phyloP scores from a whole-genome alignment of 2,329 filamentous ascomycete genomes.

The Pseudogymnoascus sp. region DNA sequence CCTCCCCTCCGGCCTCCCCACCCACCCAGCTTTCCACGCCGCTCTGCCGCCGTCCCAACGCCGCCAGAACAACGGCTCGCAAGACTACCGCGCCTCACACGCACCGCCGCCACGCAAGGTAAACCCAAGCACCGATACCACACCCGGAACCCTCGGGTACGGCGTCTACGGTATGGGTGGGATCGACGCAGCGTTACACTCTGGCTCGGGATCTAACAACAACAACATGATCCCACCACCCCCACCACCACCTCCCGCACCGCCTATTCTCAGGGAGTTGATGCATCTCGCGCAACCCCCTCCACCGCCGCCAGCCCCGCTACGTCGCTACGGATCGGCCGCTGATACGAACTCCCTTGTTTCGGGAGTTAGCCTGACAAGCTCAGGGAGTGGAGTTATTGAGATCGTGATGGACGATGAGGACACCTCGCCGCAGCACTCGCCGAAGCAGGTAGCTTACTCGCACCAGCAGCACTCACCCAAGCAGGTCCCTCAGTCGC shows the following conservation, averaged over 20 bases:
- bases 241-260: slow-evolving; percentile 42
- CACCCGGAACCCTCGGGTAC: slow-evolving; percentile 26
- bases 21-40: slow-evolving; percentile 37
- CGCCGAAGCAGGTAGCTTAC: neutral
- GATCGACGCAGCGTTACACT: slow-evolving; percentile 39
- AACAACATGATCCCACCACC: slow-evolving; percentile 43
- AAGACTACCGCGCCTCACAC: slow-evolving; percentile 19
- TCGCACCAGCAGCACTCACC: slow-evolving; percentile 10
- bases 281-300: slow-evolving; percentile 54
- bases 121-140: slow-evolving; percentile 22
- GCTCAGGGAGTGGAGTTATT: slow-evolving; percentile 48
- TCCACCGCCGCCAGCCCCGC: slow-evolving; percentile 52
- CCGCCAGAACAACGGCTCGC: slow-evolving; percentile 16
- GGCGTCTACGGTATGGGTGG: slow-evolving; percentile 32
- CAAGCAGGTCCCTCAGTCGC: slow-evolving; percentile 25
- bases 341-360: slow-evolving; percentile 27
- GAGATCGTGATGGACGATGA: slow-evolving; percentile 61
- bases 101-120: slow-evolving; percentile 24
- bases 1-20: slow-evolving; percentile 27
- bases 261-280: slow-evolving; percentile 52
- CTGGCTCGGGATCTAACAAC: slow-evolving; percentile 32
- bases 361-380: slow-evolving; percentile 28
- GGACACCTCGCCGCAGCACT: slow-evolving; percentile 22
- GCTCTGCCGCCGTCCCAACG: slow-evolving; percentile 29
- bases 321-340: slow-evolving; percentile 34